phyloP scores from a whole-genome alignment of 768 basidiomycete species.

The Gymnopilus junonius region DNA sequence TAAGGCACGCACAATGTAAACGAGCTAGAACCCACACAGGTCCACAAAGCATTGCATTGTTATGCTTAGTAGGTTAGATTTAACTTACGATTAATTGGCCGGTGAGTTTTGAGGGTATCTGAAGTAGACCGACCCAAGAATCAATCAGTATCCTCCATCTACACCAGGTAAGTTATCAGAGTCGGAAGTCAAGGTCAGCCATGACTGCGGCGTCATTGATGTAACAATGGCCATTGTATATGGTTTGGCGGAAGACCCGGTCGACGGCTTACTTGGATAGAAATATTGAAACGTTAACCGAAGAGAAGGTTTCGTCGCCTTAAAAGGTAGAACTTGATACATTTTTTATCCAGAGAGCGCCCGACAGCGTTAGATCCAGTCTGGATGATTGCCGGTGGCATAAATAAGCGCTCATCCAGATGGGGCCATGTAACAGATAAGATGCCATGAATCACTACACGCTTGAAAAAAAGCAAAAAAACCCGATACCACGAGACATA shows the following conservation, averaged over 20 bases:
- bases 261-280: not conserved
- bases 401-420: slow-evolving; percentile 11
- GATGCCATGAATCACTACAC: not conserved
- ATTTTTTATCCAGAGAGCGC: not conserved
- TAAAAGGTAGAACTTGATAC: not conserved
- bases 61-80: not conserved
- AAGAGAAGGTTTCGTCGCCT: slow-evolving; percentile 5
- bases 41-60: not conserved
- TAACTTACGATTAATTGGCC: not conserved
- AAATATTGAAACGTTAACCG: not conserved
- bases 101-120: not conserved
- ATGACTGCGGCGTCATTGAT: not conserved
- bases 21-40: slow-evolving; percentile 1
- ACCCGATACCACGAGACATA: not conserved
- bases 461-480: not conserved
- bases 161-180: not conserved
- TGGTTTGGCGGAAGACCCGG: not conserved
- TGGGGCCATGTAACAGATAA: not conserved
- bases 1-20: slow-evolving; percentile 5
- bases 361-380: not conserved
- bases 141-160: not conserved
- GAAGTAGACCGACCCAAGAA: not conserved
- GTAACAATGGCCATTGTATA: not conserved
- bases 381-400: not conserved
- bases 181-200: not conserved